Evolutionary conservation across 2,329 filamentous ascomycete species (phyloP), one percentile per base, ranked within the genome.

Genomic region (Fusarium staphyleae): DNA sequence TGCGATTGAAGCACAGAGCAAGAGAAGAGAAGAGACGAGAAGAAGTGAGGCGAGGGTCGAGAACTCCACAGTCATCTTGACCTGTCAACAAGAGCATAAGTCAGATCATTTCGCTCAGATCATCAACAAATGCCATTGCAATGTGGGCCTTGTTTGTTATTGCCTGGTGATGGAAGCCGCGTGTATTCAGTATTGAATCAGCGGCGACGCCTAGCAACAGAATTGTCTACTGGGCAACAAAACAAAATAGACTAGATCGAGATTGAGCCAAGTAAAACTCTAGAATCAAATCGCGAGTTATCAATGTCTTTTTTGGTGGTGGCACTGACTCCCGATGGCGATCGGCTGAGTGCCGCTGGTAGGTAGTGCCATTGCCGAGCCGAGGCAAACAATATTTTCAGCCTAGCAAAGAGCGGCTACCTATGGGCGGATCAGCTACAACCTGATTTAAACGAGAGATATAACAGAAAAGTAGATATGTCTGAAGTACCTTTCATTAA

Each of bases 1-100:
- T 36, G 34, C 40, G 48, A 65, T 66, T 60, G 60, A 47, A 19
- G 44, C 37, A 24, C 49, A 52, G 42, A 48, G 46, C 22, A 2
- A 8, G 12, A 7, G 14, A 13, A 29, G 32, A 8, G 12, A 7
- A 22, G 16, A 29, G 32, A 28, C 28, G 19, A 30, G 13, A n/a
- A n/a, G 13, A 39, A 16, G 10, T 29, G 14, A 43, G 7, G 28
- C 43, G 44, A 33, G 39, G 44, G 42, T 24, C 52, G 14, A 29
- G 16, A 30, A 40, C 40, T 44, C 32, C 7, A 12, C 19, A 39
- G 9, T 39, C 16, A 24, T n/a, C n/a, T n/a, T n/a, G n/a, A 9
- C 5, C 9, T 24, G 22, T 24, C 22, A 24, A 24, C 19, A 24
- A 24, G 7, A 24, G 22, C n/a, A 9, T 24, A 3, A 24, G 7